These are phyloP conservation scores for Chrysoporthe deuterocubensis DNA, from an alignment of 2,329 filamentous ascomycete species.

Conservation along the genomic window DNA sequence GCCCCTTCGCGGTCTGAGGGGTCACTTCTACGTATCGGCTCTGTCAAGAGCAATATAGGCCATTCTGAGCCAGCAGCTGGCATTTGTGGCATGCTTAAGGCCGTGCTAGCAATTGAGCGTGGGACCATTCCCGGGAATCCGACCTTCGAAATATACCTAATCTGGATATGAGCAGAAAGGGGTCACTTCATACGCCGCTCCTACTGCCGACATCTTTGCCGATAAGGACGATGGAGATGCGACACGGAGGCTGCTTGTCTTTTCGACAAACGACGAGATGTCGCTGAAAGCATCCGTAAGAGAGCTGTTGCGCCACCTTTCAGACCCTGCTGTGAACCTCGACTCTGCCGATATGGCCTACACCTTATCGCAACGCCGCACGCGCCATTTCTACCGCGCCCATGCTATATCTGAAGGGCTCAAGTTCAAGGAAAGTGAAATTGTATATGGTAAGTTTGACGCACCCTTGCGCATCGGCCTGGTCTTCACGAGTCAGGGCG, in stretches of 20 bases:
- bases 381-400: slow-evolving; percentile 23
- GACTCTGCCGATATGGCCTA: slow-evolving; percentile 30
- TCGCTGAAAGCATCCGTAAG: slow-evolving; percentile 27
- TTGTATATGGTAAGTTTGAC: slow-evolving; percentile 18
- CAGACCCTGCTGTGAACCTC: background rate
- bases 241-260: slow-evolving; percentile 19
- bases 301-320: background rate
- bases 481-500: slow-evolving; percentile 36
- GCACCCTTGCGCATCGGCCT: slow-evolving; percentile 22
- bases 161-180: slow-evolving; percentile 17
- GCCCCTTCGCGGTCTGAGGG: background rate
- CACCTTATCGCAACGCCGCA: slow-evolving; percentile 20
- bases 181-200: background rate
- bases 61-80: slow-evolving; percentile 53
- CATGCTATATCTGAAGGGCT: slow-evolving; percentile 7
- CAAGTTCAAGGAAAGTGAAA: background rate
- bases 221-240: background rate
- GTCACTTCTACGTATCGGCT: slow-evolving; percentile 28
- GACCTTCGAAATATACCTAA: slow-evolving; percentile 54
- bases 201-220: background rate
- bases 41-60: slow-evolving; percentile 46
- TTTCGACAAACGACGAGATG: slow-evolving; percentile 29
- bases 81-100: slow-evolving; percentile 56
- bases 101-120: slow-evolving; percentile 53
- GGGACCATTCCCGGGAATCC: slow-evolving; percentile 54